phyloP scores from a whole-genome alignment of 1,139 yeast genomes.

The Taiozyma onychis region DNA sequence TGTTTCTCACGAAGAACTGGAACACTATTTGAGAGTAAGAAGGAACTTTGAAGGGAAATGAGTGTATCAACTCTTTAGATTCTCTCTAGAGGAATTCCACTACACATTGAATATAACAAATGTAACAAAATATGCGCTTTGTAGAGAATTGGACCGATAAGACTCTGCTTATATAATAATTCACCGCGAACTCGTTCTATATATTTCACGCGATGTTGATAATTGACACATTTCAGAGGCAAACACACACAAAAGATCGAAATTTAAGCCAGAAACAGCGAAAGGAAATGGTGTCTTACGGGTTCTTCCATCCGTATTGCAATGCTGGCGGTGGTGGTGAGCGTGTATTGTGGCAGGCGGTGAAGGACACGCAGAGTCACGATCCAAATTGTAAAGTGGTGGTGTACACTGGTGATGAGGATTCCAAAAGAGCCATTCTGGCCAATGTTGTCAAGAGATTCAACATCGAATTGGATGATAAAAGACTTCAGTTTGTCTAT shows the following conservation, averaged over 20 bases:
- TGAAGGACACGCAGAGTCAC: conserved; percentile 56
- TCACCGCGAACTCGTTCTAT: neutral
- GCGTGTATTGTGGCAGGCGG: conserved; percentile 93
- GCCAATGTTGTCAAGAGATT: conserved; percentile 57
- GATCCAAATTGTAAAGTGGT: conserved; percentile 53
- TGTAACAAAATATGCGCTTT: too few relatives aligned
- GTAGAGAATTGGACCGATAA: too few relatives aligned
- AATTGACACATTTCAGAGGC: neutral
- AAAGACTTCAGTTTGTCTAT: conserved; percentile 67
- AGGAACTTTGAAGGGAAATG: conserved; percentile 57
- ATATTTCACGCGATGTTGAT: neutral
- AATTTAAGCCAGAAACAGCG: neutral
- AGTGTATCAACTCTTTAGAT: neutral
- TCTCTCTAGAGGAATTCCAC: too few relatives aligned
- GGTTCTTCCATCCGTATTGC: conserved; percentile 94
- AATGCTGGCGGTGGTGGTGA: conserved; percentile 99
- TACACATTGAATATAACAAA: too few relatives aligned
- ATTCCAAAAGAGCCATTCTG: conserved; percentile 48
- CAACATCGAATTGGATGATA: conserved; percentile 47
- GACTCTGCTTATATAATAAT: too few relatives aligned
- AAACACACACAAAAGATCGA: neutral
- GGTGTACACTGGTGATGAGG: conserved; percentile 70
- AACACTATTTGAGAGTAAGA: conserved; percentile 73
- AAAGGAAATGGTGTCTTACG: conserved; percentile 34
- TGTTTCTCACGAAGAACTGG: conserved; percentile 81